Evolutionary conservation across 345 rosid genomes (phyloP), one percentile per base, ranked within the genome.

Genomic region (Arabidopsis suecica): DNA sequence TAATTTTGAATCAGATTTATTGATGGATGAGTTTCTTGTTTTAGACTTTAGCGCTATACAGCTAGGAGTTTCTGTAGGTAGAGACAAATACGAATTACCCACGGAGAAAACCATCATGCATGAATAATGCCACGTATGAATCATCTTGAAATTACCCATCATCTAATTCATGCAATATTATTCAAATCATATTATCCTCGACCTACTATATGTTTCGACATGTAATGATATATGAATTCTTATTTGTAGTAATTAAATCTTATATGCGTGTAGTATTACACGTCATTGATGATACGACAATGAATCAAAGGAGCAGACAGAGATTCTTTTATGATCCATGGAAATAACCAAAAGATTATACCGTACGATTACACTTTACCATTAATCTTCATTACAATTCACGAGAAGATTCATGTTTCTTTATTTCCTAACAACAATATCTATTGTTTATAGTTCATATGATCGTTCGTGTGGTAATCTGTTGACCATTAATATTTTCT

Each of bases 341-440:
- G 25, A 45, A 63, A 69, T 64, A 56, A 57, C 61, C 73, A 71
- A 71, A 71, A 71, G 55, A 71, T 71, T 32, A 64, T 5, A 63
- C 51, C 20, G 71, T 63, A 76, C 75, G 20, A 55, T 70, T 25
- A 56, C 66, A 62, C 53, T 61, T 45, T 28, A 57, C 12, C 66
- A 64, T 64, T 57, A 30, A 70, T 32, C 70, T 69, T 64, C 11
- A 61, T 48, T 77, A 28, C 76, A 57, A 58, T 77, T 77, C 72
- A 78, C 81, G 81, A 78, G 73, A 78, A 71, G 66, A 71, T 65
- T 78, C 49, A 42, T 72, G 73, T 65, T 65, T 65, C 77, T 72
- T 65, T 51, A 16, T 65, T 58, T 78, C 49, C 68, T 45, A 63
- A 37, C 66, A 77, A 54, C 60, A 63, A 70, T 47, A 77, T 41